These are phyloP conservation scores for Raphanus sativus DNA, from an alignment of 345 rosid genomes.

Conservation along the genomic window DNA sequence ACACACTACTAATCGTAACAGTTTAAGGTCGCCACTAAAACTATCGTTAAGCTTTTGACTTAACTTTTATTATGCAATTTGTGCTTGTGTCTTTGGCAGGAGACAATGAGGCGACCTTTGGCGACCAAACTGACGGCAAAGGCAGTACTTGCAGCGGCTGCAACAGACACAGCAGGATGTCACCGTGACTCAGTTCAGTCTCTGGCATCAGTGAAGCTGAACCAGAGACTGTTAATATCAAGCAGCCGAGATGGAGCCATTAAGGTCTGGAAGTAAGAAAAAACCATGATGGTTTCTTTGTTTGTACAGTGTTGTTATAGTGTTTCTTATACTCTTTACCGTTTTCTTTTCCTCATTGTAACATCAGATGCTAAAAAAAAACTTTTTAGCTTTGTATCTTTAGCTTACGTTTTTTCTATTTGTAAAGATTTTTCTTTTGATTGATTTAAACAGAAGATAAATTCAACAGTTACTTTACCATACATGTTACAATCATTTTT, in stretches of 20 bases:
- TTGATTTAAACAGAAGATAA: too few relatives aligned
- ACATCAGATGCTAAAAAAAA: constrained; percentile 11
- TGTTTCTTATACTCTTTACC: not conserved
- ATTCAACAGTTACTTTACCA: too few relatives aligned
- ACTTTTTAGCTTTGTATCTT: not conserved
- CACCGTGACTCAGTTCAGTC: constrained; percentile 91
- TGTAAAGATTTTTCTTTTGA: not conserved
- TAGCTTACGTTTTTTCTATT: not conserved
- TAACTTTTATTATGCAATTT: not conserved
- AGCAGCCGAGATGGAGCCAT: constrained; percentile 96
- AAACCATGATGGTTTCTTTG: not conserved
- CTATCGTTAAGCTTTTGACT: not conserved
- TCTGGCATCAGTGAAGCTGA: constrained; percentile 85
- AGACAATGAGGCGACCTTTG: constrained; percentile 65
- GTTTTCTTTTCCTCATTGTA: too few relatives aligned
- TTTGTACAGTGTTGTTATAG: constrained; percentile 25
- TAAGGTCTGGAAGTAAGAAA: constrained; percentile 91
- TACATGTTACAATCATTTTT: too few relatives aligned
- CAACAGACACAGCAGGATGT: constrained; percentile 92
- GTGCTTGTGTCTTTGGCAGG: constrained; percentile 50
- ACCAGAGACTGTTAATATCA: constrained; percentile 86
- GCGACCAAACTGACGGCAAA: constrained; percentile 70
- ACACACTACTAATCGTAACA: not conserved
- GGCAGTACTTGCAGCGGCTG: constrained; percentile 68
- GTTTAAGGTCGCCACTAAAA: too few relatives aligned